Evolutionary conservation across 2,329 filamentous ascomycete species (phyloP).

Genomic region (Pleurostoma richardsiae): DNA sequence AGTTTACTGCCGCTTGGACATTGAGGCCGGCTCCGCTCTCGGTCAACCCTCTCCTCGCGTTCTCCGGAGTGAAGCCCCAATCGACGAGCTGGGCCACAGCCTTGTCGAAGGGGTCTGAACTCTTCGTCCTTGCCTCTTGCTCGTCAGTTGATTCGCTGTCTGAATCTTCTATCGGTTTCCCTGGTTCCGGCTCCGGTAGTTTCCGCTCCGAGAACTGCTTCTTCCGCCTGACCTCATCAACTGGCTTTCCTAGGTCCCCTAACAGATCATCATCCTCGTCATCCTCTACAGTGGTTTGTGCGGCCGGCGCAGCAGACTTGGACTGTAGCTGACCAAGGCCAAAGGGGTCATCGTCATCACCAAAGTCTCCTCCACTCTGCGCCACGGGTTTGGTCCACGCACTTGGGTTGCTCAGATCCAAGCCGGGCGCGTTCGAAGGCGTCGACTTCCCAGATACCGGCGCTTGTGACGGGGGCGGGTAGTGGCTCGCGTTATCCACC

Average conservation of each 20-base stretch:
- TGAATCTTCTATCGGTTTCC: slow-evolving; percentile 49
- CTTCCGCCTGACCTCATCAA: slow-evolving; percentile 56
- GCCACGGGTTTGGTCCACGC: slow-evolving; percentile 42
- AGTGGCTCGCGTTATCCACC: slow-evolving; percentile 62
- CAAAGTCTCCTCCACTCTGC: slow-evolving; percentile 29
- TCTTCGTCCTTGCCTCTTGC: slow-evolving; percentile 25
- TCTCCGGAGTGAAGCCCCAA: slow-evolving; percentile 87
- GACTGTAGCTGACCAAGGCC: slow-evolving; percentile 63
- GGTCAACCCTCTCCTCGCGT: slow-evolving; percentile 72
- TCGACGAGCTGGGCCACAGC: slow-evolving; percentile 87
- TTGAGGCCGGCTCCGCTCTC: slow-evolving; percentile 76
- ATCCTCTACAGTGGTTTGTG: slow-evolving; percentile 17
- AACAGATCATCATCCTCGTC: slow-evolving; percentile 62
- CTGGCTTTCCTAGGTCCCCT: slow-evolving; percentile 59
- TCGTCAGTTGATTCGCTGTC: slow-evolving; percentile 43
- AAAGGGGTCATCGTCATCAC: slow-evolving; percentile 84
- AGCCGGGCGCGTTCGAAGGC: slow-evolving; percentile 20
- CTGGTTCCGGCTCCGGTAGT: slow-evolving; percentile 39
- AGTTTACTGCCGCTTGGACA: slow-evolving; percentile 81
- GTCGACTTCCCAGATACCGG: slow-evolving; percentile 34
- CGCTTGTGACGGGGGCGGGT: slow-evolving; percentile 52
- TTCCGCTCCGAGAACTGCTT: slow-evolving; percentile 20
- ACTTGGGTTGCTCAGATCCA: slow-evolving; percentile 48
- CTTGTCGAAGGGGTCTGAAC: slow-evolving; percentile 64
- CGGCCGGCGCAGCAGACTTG: slow-evolving; percentile 19